These are phyloP conservation scores for Monilinia fructigena DNA, from an alignment of 2,329 filamentous ascomycete genomes.

Conservation along the genomic window DNA sequence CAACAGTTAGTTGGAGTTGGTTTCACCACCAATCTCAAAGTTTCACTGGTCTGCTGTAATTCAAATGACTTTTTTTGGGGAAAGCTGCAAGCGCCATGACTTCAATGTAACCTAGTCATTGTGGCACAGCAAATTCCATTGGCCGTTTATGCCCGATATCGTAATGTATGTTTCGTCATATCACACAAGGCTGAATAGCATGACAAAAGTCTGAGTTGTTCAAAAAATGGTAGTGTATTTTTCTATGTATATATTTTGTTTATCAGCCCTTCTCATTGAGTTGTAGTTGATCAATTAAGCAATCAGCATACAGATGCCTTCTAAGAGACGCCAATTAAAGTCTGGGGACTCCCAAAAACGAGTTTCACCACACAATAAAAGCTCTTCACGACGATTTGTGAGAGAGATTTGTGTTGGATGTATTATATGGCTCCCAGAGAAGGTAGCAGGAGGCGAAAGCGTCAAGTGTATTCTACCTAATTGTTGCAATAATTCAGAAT, in stretches of 20 bases:
- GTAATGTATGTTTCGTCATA: background rate
- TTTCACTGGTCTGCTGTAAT: background rate
- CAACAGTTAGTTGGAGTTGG: background rate
- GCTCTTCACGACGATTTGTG: background rate
- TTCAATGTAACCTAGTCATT: background rate
- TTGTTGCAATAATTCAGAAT: background rate
- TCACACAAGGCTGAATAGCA: background rate
- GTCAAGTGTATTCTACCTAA: background rate
- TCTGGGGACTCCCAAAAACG: background rate
- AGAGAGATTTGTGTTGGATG: background rate
- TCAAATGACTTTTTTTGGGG: background rate
- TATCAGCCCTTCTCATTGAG: background rate
- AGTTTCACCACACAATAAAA: background rate
- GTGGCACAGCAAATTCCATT: background rate
- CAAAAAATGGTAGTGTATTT: background rate
- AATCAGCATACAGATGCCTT: background rate
- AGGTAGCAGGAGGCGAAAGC: background rate
- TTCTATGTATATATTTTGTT: too few relatives aligned
- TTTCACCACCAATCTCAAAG: background rate
- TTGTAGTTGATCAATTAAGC: background rate
- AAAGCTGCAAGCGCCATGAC: background rate
- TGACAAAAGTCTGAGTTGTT: background rate
- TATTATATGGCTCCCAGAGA: constrained; percentile 3
- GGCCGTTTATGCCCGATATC: background rate
- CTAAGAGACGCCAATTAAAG: too few relatives aligned